Conservation (phyloP, 2,329 filamentous ascomycete species). For the Fusarium succisae region DNA sequence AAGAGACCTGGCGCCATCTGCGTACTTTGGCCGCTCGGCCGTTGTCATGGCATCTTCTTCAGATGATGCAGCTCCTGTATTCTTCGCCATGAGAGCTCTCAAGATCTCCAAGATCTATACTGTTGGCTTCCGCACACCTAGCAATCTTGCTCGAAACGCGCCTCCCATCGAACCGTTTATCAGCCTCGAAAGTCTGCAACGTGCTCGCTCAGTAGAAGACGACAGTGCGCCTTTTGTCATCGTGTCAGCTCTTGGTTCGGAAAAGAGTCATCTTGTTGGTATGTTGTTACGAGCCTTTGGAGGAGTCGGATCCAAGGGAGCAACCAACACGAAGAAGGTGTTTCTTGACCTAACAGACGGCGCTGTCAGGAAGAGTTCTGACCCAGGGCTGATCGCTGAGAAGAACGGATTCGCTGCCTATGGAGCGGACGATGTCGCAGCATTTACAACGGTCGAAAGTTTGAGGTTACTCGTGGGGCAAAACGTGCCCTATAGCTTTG, state of each 20-base stretch:
- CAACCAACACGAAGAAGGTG: slow-evolving; percentile 67
- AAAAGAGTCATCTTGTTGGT: slow-evolving; percentile 81
- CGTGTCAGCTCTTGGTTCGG: slow-evolving; percentile 79
- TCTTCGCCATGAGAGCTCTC: slow-evolving; percentile 81
- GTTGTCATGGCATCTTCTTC: slow-evolving; percentile 78
- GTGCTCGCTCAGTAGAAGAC: slow-evolving; percentile 59
- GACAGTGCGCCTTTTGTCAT: slow-evolving; percentile 78
- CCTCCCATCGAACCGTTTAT: slow-evolving; percentile 83
- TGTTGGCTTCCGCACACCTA: slow-evolving; percentile 77
- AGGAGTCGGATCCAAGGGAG: slow-evolving; percentile 44
- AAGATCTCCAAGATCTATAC: slow-evolving; percentile 84
- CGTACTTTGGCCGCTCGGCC: slow-evolving; percentile 79
- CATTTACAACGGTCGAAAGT: slow-evolving; percentile 86
- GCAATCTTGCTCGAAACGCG: slow-evolving; percentile 67
- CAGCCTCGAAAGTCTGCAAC: slow-evolving; percentile 71
- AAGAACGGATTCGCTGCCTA: slow-evolving; percentile 83
- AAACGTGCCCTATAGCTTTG: slow-evolving; percentile 89
- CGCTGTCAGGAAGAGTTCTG: slow-evolving; percentile 62
- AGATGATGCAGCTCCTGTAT: slow-evolving; percentile 79
- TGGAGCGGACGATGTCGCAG: slow-evolving; percentile 80
- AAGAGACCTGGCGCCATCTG: slow-evolving; percentile 82
- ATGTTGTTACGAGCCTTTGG: slow-evolving; percentile 81
- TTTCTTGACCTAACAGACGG: slow-evolving; percentile 81
- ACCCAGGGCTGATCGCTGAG: slow-evolving; percentile 75
- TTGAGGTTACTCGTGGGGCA: slow-evolving; percentile 81